A percentile compares a stretch with the other conserved stretches of the same genome.
phyloP scores from a whole-genome alignment of 2,329 filamentous ascomycete genomes.

The Penicillium brevicompactum region DNA sequence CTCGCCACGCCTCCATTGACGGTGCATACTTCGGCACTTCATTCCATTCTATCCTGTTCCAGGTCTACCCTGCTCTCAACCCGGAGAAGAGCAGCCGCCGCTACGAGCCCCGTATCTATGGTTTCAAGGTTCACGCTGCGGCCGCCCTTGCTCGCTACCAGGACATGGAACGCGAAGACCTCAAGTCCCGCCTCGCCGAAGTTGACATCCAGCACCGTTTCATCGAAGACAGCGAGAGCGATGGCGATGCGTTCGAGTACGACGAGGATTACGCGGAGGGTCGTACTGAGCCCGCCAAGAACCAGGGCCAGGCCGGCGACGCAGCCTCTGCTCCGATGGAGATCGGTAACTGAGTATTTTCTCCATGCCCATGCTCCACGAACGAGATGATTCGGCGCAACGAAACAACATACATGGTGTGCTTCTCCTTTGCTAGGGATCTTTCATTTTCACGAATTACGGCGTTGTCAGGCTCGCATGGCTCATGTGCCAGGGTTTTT shows the following conservation, averaged over 20 bases:
- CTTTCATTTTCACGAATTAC: conserved; percentile 26
- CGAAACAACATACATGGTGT: conserved; percentile 20
- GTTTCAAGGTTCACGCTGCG: conserved; percentile 90
- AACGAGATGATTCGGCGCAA: conserved; percentile 31
- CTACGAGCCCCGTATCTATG: conserved; percentile 88
- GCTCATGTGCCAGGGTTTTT: conserved; percentile 21
- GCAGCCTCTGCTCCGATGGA: conserved; percentile 41
- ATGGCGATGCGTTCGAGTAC: conserved; percentile 55
- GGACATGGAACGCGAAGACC: conserved; percentile 74
- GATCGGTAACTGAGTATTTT: conserved; percentile 31
- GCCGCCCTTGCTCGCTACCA: conserved; percentile 93
- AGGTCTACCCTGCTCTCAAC: conserved; percentile 90
- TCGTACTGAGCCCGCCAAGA: conserved; percentile 39
- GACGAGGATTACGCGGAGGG: conserved; percentile 22
- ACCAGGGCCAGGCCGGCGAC: conserved; percentile 29
- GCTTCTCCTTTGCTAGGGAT: conserved; percentile 23
- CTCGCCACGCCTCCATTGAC: conserved; percentile 90
- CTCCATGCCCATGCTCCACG: conserved; percentile 9
- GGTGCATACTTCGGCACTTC: conserved; percentile 97
- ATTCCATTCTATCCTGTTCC: conserved; percentile 99
- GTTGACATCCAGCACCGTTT: conserved; percentile 75
- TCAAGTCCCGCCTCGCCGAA: conserved; percentile 75
- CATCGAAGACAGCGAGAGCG: conserved; percentile 66
- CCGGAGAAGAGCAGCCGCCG: conserved; percentile 82
- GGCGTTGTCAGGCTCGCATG: conserved; percentile 28